A percentile compares a stretch with the other conserved stretches of the same genome.
These are phyloP conservation scores for Naganishia vaughanmartiniae DNA, from an alignment of 768 basidiomycete genomes.

Conservation along the genomic window DNA sequence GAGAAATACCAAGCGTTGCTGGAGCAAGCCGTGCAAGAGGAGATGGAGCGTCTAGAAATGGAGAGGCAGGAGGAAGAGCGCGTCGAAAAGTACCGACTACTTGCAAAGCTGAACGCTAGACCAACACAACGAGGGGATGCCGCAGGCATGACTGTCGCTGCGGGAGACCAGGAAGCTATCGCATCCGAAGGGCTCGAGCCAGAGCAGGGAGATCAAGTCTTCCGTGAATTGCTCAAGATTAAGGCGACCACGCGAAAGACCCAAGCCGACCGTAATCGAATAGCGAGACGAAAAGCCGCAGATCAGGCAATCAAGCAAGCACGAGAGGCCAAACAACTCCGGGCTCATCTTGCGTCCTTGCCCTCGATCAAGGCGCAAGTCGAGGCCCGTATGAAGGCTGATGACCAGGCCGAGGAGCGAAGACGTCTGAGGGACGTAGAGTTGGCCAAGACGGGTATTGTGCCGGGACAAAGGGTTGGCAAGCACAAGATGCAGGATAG, in stretches of 20 bases:
- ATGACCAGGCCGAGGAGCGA: slow-evolving; percentile 12
- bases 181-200: slow-evolving; percentile 50
- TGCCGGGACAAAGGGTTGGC: slow-evolving; percentile 68
- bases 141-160: slow-evolving; percentile 62
- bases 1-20: slow-evolving; percentile 71
- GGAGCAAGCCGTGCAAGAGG: slow-evolving; percentile 64
- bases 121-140: slow-evolving; percentile 27
- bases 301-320: slow-evolving; percentile 14
- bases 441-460: slow-evolving; percentile 62
- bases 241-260: slow-evolving; percentile 56
- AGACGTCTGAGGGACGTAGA: slow-evolving; percentile 41
- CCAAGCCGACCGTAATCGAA: slow-evolving; percentile 63
- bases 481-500: slow-evolving; percentile 71
- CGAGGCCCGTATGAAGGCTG: slow-evolving; percentile 24
- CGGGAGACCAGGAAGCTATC: slow-evolving; percentile 38
- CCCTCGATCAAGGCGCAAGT: slow-evolving; percentile 53
- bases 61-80: slow-evolving; percentile 59
- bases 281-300: slow-evolving; percentile 12
- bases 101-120: slow-evolving; percentile 38
- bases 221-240: slow-evolving; percentile 12
- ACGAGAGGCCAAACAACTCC: slow-evolving; percentile 17
- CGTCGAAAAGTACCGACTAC: slow-evolving; percentile 61
- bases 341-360: slow-evolving; percentile 25
- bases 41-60: slow-evolving; percentile 61
- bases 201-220: slow-evolving; percentile 41